Evolutionary conservation across 257 asterid species (phyloP).

Genomic region (Lycium barbarum): DNA sequence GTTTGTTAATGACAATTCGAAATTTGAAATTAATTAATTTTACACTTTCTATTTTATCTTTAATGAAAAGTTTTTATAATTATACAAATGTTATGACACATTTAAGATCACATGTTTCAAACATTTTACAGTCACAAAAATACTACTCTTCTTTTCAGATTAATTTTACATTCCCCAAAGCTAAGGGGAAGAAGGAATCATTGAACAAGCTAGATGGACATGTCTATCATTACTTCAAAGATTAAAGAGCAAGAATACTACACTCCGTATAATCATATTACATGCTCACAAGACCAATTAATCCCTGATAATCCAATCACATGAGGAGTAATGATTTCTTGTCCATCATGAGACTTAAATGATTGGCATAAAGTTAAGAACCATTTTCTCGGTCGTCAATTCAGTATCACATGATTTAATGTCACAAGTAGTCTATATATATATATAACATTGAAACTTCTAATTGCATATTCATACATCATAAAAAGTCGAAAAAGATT

Average conservation of each 20-base stretch:
- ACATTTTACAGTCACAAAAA: neutral
- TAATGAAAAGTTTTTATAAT: neutral
- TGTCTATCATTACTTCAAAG: neutral
- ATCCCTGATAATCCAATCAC: neutral
- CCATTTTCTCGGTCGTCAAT: neutral
- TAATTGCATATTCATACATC: too few species aligned
- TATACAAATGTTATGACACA: neutral
- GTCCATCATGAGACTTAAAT: neutral
- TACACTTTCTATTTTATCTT: neutral
- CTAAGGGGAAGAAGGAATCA: too few species aligned
- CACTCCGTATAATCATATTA: neutral
- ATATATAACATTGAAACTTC: too few species aligned
- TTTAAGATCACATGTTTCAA: neutral
- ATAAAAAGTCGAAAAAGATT: neutral
- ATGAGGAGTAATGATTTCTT: slow-evolving; percentile 8
- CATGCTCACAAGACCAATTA: neutral
- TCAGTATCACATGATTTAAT: neutral
- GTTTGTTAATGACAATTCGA: neutral
- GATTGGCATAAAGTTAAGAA: neutral
- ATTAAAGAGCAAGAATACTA: neutral
- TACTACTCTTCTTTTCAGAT: too few species aligned
- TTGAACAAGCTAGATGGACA: too few species aligned
- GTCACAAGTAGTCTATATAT: too few species aligned
- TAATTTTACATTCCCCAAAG: too few species aligned
- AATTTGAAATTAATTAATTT: neutral